Base-by-base conservation (phyloP, 805 yeast species). In the Trichomonascus vanleenenianus region DNA sequence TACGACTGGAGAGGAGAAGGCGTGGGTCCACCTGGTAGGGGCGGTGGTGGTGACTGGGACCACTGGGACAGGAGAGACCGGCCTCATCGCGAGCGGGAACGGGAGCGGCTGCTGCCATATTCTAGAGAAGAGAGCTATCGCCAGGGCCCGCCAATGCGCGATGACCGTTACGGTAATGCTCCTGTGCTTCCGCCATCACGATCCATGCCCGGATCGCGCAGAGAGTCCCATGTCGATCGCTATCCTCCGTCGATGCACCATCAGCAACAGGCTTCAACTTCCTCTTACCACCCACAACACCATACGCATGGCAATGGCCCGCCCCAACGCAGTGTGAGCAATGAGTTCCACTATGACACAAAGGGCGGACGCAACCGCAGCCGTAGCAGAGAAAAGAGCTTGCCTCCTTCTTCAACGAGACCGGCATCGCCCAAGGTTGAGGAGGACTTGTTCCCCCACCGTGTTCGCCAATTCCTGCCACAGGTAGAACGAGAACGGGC, bases 41-140 rank as follows among this genome's bases (percentile, higher is more conserved):
- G 38, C n/a, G 16, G 40, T 14, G n/a, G 39, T 3, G 38, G 30
- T 9, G 45, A 40, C 25, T 37, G 42, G 42, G 48, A 37, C 20
- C 44, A 41, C 27, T 34, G 44, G 42, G 49, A 46, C 11, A 35
- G 42, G 18, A 16, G 50, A 18, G 37, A 41, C 22, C 37, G 44
- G 20, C 37, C 30, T 6, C 27, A 43, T 15, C 38, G 45, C 12
- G 50, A 46, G 18, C 40, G 48, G 39, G 51, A 50, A 15, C 43
- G 51, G 4, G 53, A 50, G 11, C 37, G 52, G 7, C 27, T 22
- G 7, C 8, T 22, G 27, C 25, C 50, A 20, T n/a, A 36, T 36
- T 12, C 39, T 3, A 16, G 40, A 22, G 40, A 37, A 8, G 30
- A 16, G 34, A 39, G 20, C 31, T 9, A 15, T 7, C 14, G 39